These are phyloP conservation scores for Coniferiporia sulphurascens DNA, from an alignment of 1,284 basidiomycete genomes.

Conservation along the genomic window DNA sequence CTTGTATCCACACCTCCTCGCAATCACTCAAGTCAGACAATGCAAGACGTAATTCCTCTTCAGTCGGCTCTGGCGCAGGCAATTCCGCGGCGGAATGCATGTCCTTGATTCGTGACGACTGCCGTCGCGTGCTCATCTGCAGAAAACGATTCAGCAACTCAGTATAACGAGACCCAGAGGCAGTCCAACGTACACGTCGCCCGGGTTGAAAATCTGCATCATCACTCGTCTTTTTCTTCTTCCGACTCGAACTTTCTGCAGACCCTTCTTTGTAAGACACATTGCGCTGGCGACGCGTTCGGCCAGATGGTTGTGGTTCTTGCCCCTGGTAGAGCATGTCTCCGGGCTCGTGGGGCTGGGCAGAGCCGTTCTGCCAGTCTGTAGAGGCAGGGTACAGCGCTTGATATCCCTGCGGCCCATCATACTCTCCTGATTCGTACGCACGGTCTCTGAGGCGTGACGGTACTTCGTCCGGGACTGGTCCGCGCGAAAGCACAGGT, in stretches of 20 bases:
- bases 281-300: constrained; percentile 4
- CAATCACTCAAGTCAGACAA: constrained; percentile 78
- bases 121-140: constrained; percentile 37
- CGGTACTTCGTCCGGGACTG: constrained; percentile 5
- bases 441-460: constrained; percentile 6
- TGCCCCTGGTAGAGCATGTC: constrained; percentile 4
- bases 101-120: constrained; percentile 38
- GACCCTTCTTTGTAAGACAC: constrained; percentile 1
- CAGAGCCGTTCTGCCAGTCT: constrained; percentile 3
- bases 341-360: neutral
- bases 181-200: constrained; percentile 44
- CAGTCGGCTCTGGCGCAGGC: constrained; percentile 31
- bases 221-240: constrained; percentile 52
- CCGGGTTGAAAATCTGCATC: constrained; percentile 54
- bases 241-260: constrained; percentile 37
- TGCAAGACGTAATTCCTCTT: constrained; percentile 43
- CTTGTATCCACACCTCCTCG: constrained; percentile 65
- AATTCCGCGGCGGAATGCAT: constrained; percentile 33
- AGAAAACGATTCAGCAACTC: constrained; percentile 8
- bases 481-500: constrained; percentile 9
- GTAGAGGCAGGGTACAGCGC: neutral
- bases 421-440: constrained; percentile 11
- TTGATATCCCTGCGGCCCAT: constrained; percentile 5
- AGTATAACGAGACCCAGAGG: neutral
- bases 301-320: neutral